Base-by-base conservation (phyloP, 164 flowering plant species). In the Piper longum region DNA sequence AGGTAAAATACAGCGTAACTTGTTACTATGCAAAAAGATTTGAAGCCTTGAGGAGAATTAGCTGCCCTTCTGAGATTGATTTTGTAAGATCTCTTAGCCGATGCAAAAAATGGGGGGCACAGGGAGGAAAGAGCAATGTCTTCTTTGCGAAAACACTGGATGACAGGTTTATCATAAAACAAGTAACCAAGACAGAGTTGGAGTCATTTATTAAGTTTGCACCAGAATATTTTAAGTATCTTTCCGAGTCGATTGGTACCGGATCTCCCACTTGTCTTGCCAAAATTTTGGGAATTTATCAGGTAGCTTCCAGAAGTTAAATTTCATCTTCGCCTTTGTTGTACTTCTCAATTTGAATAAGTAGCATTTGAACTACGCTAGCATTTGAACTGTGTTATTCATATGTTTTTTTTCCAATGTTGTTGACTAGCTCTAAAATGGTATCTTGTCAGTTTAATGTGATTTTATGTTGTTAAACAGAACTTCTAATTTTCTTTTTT, bases 21-120 rank as follows among this genome's bases (percentile, higher is more conserved):
- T 86, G 96, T 77, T 93, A 90, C 75, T 82, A 71, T 72, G 95
- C 97, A 7, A 85, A 83, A 69, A 76, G 78, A 14, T 93, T 93
- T 81, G 99, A 90, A 48, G 89, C 89, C 64, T 75, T 93, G 65
- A 84, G 99, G 71, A 81, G 74, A 69, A 79, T 81, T 44, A 88
- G 97, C 72, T 88, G 95, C 70, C 91, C 95, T 42, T 80, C 90
- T 3, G 95, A 90, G 80, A 69, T 84, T 62, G 97, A 93, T 77
- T 93, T 71, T 61, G 60, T 90, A 57, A 80, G 96, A 69, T 93
- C 99, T 60, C 85, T 93, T 40, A 85, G 97, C 70, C 90, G 95
- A 14, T 93, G 99, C 72, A 90, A 85, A 80, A 90, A 88, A 69
- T 93, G 99, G 99, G 89, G 97, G n/a, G 96, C 99, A 6, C 92